Evolutionary conservation across 73 alveolate species (phyloP), one percentile per base, ranked within the genome.

Genomic region (Symbiodinium natans): DNA sequence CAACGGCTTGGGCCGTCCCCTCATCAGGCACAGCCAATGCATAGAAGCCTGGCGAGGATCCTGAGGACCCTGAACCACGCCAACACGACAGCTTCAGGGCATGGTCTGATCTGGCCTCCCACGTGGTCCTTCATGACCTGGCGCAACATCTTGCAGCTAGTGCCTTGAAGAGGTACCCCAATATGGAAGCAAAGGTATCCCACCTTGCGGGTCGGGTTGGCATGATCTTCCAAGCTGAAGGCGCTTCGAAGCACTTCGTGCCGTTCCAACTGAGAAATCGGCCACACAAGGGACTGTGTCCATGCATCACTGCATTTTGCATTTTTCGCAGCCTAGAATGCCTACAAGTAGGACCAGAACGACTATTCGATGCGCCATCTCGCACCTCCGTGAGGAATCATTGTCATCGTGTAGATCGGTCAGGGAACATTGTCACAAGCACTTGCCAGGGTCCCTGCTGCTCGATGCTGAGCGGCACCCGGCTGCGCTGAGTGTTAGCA

Each of bases 191-290:
- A n/a, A n/a, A n/a, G n/a, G n/a, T n/a, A n/a, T n/a, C 59, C 31
- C n/a, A 75, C 97, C 97, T 90, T 90, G 39, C 97, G 84, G 17
- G 97, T 90, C 52, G 97, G 97, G 39, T 90, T 90, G 29, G 39
- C 80, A 25, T 84, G 97, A 42, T 90, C 97, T 31, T 90, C 97
- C 88, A 90, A 19, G 89, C 97, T 90, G 68, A 90, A 90, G 54
- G 97, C 97, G 77, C 97, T 90, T 31, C 97, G 97, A 13, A 90
- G 97, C 74, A 90, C 97, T 90, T 90, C 97, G 52, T 90, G 97
- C n/a, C 97, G 97, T 39, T 90, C 97, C 89, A 90, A 73, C 97
- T 90, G 89, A 42, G 71, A 29, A n/a, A 3, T 40, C 9, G 74
- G 59, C 19, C 36, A 29, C 34, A n/a, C 6, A 46, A 46, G 6